A percentile compares a stretch with the other conserved stretches of the same genome.
Conservation (phyloP, 2,329 filamentous ascomycete genomes). For the Monascus ruber region DNA sequence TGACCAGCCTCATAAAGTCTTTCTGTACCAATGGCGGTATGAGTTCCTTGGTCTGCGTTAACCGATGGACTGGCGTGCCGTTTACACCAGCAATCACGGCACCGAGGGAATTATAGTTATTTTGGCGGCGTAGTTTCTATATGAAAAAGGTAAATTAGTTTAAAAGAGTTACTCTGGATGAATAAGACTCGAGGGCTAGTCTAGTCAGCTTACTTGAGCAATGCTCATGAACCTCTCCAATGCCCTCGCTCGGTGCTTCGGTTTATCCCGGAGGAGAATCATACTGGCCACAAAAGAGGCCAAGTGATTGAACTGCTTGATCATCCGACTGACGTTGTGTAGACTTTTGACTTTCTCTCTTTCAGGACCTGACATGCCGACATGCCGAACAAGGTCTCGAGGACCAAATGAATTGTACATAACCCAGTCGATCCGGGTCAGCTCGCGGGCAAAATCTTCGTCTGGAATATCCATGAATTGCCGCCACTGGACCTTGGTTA, state of each 20-base stretch:
- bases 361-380: constrained; percentile 53
- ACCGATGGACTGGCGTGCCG: constrained; percentile 71
- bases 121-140: constrained; percentile 71
- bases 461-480: constrained; percentile 78
- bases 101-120: constrained; percentile 96
- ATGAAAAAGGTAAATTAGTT: constrained; percentile 1
- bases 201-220: constrained; percentile 40
- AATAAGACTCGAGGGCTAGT: too few species aligned
- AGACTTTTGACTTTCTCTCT: constrained; percentile 55
- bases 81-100: constrained; percentile 89
- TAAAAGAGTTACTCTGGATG: too few species aligned
- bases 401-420: constrained; percentile 94
- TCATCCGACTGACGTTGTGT: constrained; percentile 87
- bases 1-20: constrained; percentile 75
- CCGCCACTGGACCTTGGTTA: constrained; percentile 81
- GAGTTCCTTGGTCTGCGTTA: constrained; percentile 66
- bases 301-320: constrained; percentile 79
- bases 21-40: constrained; percentile 63
- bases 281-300: constrained; percentile 74
- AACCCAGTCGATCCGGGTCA: constrained; percentile 94
- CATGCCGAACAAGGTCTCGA: constrained; percentile 83
- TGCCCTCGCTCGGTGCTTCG: constrained; percentile 84
- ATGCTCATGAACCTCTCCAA: constrained; percentile 94
- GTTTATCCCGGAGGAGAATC: constrained; percentile 82
- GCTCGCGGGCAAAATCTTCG: constrained; percentile 76